Evolutionary conservation across 805 yeast species (phyloP).

Genomic region (Novakomyces olei): DNA sequence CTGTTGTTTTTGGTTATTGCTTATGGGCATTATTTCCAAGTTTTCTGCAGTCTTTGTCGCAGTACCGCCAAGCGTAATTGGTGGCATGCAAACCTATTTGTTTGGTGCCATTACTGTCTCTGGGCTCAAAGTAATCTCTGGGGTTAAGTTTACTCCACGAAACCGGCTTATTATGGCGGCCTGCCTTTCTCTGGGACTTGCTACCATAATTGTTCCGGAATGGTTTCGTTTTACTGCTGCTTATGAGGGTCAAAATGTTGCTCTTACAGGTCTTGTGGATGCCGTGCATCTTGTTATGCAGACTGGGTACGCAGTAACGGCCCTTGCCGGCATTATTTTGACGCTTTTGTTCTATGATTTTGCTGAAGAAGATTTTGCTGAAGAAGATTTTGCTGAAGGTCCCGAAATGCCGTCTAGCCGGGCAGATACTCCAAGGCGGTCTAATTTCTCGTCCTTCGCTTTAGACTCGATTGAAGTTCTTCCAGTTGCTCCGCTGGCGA

Average conservation of each 20-base stretch:
- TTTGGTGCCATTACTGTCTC: constrained; percentile 59
- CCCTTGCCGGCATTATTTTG: constrained; percentile 37
- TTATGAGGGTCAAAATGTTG: constrained; percentile 36
- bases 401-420: too few relatives aligned
- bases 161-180: constrained; percentile 54
- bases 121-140: constrained; percentile 42
- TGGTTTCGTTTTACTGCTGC: constrained; percentile 49
- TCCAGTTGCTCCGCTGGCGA: too few relatives aligned
- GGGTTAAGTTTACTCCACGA: constrained; percentile 36
- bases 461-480: too few relatives aligned
- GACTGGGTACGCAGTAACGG: constrained; percentile 51
- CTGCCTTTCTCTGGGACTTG: constrained; percentile 41
- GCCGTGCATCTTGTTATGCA: constrained; percentile 52
- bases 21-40: constrained; percentile 76
- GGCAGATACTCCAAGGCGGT: too few relatives aligned
- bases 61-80: constrained; percentile 57
- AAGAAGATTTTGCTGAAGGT: too few relatives aligned
- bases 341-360: constrained; percentile 41
- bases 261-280: constrained; percentile 38
- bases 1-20: constrained; percentile 53
- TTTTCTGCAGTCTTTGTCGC: constrained; percentile 69
- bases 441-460: too few relatives aligned
- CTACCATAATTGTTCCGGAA: constrained; percentile 37
- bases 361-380: constrained; percentile 12
- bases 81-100: constrained; percentile 69